Evolutionary conservation across 306 rosid genomes (phyloP), one percentile per base, ranked within the genome.

Genomic region (Dryas alaskensis): DNA sequence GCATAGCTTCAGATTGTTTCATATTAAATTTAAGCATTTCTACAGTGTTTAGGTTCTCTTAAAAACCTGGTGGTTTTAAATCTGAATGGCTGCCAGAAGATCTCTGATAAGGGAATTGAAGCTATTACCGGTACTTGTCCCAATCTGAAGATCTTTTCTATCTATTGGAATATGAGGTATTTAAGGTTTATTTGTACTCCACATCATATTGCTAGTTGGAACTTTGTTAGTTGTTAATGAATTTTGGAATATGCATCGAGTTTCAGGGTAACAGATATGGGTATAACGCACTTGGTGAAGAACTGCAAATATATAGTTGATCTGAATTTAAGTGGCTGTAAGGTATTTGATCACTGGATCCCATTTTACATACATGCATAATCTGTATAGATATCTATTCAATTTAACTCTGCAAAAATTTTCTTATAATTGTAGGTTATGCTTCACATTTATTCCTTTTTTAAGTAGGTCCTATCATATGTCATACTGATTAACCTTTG

Each of bases 121-220:
- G 92, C 84, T 70, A 88, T 92, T 73, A 82, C 90, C 73, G 81
- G 84, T 76, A 83, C 84, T 66, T 89, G 93, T 74, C 84, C 96
- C 72, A 81, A 48, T 58, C 77, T 89, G 65, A 88, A 86, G 83
- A 58, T 60, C 61, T 86, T 89, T 84, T 82, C 87, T 13, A 78
- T 88, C 70, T 89, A 92, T 83, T 92, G 97, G 97, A 92, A 92
- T n/a, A 87, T 89, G 80, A 92, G 96, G 97, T 92, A 81, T 54
- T 50, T 67, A 68, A 55, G 65, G 25, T 22, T 54, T 39, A 40
- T 74, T 53, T 82, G 68, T 65, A 46, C 72, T 73, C 60, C 44
- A 60, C 3, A 78, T 51, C 66, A 11, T 71, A 25, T 65, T 22
- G 68, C 71, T 65, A 66, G 40, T 69, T 60, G 65, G 37, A 71